Conservation (phyloP, 495 filamentous ascomycete genomes). For the Aspergillus saccharolyticus region DNA sequence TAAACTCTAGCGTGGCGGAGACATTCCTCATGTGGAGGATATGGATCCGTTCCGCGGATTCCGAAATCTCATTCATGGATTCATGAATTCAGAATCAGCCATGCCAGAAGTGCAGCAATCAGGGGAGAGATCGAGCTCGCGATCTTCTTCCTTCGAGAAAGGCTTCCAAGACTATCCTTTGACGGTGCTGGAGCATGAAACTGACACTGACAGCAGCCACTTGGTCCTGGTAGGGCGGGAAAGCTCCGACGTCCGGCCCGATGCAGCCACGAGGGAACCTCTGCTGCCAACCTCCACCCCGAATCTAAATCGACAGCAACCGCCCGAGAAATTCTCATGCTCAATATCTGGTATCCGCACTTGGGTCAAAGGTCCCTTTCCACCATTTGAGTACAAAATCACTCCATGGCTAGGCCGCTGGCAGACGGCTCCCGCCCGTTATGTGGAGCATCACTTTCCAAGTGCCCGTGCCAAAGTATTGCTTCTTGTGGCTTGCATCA, state of each 20-base stretch:
- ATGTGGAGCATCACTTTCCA: slow-evolving; percentile 56
- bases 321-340: slow-evolving; percentile 25
- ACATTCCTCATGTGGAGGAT: neutral
- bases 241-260: slow-evolving; percentile 16
- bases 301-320: neutral
- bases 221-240: slow-evolving; percentile 11
- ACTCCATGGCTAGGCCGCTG: slow-evolving; percentile 55
- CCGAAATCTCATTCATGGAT: slow-evolving; percentile 6
- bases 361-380: slow-evolving; percentile 51
- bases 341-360: slow-evolving; percentile 20
- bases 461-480: slow-evolving; percentile 39
- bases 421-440: slow-evolving; percentile 56
- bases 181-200: slow-evolving; percentile 7
- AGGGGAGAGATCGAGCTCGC: slow-evolving; percentile 10
- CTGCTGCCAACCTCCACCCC: slow-evolving; percentile 20
- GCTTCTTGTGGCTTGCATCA: slow-evolving; percentile 46
- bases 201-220: slow-evolving; percentile 14
- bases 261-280: slow-evolving; percentile 18
- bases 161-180: slow-evolving; percentile 14
- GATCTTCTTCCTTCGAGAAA: slow-evolving; percentile 19
- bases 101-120: slow-evolving; percentile 13
- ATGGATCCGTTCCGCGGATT: neutral
- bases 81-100: slow-evolving; percentile 10
- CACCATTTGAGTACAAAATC: slow-evolving; percentile 56
- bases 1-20: slow-evolving; percentile 7